A percentile compares a stretch with the other conserved stretches of the same genome.
Evolutionary conservation across 495 filamentous ascomycete species (phyloP).

Genomic region (Cetradonia linearis): DNA sequence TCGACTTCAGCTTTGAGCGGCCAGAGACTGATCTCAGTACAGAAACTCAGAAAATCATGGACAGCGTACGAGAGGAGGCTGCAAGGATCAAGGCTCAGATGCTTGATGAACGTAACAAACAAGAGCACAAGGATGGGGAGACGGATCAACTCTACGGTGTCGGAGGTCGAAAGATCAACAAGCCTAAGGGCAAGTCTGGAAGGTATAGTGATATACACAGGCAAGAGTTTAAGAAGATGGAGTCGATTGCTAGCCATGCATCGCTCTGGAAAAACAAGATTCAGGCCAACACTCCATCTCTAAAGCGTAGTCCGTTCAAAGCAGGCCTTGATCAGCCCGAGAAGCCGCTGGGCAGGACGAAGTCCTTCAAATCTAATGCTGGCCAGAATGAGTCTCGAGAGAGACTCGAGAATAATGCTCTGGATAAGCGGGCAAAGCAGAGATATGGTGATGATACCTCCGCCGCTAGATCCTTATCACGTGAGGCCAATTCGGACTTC

Average conservation of each 20-base stretch:
- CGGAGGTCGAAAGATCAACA: constrained; percentile 58
- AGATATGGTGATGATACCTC: constrained; percentile 49
- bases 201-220: constrained; percentile 76
- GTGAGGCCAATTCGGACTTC: constrained; percentile 38
- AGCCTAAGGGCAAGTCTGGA: constrained; percentile 62
- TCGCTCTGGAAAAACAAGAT: constrained; percentile 63
- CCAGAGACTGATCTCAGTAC: constrained; percentile 55
- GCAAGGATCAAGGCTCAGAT: constrained; percentile 57
- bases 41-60: constrained; percentile 69
- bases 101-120: constrained; percentile 41
- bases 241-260: constrained; percentile 78
- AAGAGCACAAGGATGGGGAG: constrained; percentile 31
- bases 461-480: constrained; percentile 40
- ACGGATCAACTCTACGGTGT: constrained; percentile 31
- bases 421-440: constrained; percentile 58
- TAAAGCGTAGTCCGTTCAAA: constrained; percentile 49
- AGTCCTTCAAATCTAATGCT: constrained; percentile 29
- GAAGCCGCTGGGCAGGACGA: constrained; percentile 19
- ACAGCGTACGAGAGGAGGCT: constrained; percentile 59
- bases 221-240: constrained; percentile 91
- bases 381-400: constrained; percentile 20
- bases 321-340: constrained; percentile 10
- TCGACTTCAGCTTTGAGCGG: constrained; percentile 61
- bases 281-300: constrained; percentile 42
- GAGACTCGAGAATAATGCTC: constrained; percentile 29